Conservation (phyloP, 2,329 filamentous ascomycete species). For the Verticillium nubilum region DNA sequence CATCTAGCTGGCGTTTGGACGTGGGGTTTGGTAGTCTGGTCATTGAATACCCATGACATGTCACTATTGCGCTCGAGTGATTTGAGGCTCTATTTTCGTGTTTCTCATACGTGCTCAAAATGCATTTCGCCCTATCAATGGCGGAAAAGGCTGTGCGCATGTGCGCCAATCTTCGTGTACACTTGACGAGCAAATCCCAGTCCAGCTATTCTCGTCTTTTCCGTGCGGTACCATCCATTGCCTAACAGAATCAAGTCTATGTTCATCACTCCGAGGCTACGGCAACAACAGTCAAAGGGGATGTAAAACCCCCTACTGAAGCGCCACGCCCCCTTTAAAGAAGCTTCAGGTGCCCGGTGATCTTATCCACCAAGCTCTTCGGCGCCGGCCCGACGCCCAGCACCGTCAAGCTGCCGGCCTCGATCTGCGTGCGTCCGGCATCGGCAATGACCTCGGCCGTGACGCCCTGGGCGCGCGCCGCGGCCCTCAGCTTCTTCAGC, state of each 20-base stretch:
- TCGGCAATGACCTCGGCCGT: constrained; percentile 89
- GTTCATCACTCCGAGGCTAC: neutral
- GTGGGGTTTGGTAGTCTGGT: neutral
- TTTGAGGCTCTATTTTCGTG: neutral
- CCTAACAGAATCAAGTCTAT: neutral
- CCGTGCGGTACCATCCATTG: neutral
- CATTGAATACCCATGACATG: constrained; percentile 11
- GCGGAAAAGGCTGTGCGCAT: neutral
- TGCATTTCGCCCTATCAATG: neutral
- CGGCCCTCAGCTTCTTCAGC: constrained; percentile 65
- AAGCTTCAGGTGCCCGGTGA: constrained; percentile 81
- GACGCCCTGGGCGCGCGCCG: constrained; percentile 76
- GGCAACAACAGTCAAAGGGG: no score
- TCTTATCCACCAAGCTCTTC: constrained; percentile 77
- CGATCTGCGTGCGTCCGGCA: constrained; percentile 96
- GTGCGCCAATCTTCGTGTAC: neutral
- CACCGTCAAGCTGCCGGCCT: constrained; percentile 85
- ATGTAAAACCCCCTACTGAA: neutral
- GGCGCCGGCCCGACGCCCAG: constrained; percentile 79
- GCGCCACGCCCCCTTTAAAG: constrained; percentile 47
- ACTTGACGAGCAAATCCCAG: neutral
- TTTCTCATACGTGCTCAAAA: neutral
- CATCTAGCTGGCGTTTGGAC: constrained; percentile 13
- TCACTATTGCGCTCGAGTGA: neutral
- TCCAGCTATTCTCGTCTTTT: neutral